Evolutionary conservation across 2,329 filamentous ascomycete species (phyloP), one percentile per base, ranked within the genome.

Genomic region (Fusarium albidum): DNA sequence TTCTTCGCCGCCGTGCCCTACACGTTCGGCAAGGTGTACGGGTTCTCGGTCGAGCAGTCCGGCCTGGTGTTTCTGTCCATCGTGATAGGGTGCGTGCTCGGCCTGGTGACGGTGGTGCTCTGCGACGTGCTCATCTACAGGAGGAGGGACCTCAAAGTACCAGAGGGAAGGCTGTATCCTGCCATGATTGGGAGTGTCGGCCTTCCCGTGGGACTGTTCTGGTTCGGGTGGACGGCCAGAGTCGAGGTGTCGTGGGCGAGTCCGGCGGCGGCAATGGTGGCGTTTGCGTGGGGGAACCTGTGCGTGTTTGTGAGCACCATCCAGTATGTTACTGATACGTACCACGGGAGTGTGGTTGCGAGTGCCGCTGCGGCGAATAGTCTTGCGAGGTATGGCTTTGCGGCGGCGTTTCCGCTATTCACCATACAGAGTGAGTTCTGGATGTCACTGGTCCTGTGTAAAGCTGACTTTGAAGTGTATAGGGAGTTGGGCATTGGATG

Each of bases 251-350:
- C 77, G 4, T 86, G 82, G 81, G 78, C 76, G 0, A 77, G 77
- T 17, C 77, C 82, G 0, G 75, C 79, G 0, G 68, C 80, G 0
- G 79, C 82, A 5, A 80, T 83, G 8, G 71, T 85, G 3, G 74
- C 80, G 0, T 87, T 87, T 62, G 81, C 81, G 0, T 85, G 81
- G 77, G 84, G 84, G 2, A 86, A 86, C 59, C 68, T 87, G 1
- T 82, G 78, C 53, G 73, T 88, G 3, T 87, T 87, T 60, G 77
- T 85, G 55, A 75, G 77, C 47, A 74, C 77, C 4, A 72, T 78
- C 12, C 77, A 75, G 63, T 87, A 86, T 61, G 75, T 79, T 2
- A 72, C 80, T 7, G 85, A 88, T 61, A 78, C 79, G 0, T 88
- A 86, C 60, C 76, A 80, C 4, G 77, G 80, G 0, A 72, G 76